Percentiles rank a stretch among this genome's conserved stretches.
These are phyloP conservation scores for Sporothrix brunneoviolacea DNA, from an alignment of 2,329 filamentous ascomycete genomes.

Conservation along the genomic window DNA sequence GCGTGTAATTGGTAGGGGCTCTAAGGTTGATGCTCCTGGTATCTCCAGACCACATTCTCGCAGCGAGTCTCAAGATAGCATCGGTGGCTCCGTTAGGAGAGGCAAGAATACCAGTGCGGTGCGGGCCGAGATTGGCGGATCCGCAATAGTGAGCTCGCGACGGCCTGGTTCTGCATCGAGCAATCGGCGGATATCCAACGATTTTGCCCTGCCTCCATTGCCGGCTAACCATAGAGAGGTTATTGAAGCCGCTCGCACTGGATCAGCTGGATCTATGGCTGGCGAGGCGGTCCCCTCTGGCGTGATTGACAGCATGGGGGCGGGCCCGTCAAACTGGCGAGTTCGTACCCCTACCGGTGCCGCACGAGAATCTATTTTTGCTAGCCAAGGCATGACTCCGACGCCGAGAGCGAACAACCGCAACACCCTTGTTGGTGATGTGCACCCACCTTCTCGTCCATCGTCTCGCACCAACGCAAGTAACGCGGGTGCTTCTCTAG, in stretches of 20 bases:
- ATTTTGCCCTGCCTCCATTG: conserved; percentile 57
- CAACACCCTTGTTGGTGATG: conserved; percentile 32
- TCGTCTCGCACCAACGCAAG: conserved; percentile 23
- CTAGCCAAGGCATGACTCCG: conserved; percentile 37
- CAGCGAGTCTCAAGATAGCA: conserved; percentile 43
- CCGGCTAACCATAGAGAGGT: conserved; percentile 76
- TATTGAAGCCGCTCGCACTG: conserved; percentile 70
- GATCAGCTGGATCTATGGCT: conserved; percentile 35
- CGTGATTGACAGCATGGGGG: background rate
- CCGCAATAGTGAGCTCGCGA: conserved; percentile 26
- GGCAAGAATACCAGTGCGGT: conserved; percentile 29
- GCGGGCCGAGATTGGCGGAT: conserved; percentile 27
- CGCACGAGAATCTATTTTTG: conserved; percentile 2
- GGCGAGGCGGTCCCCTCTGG: conserved; percentile 20
- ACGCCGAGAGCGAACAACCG: conserved; percentile 47
- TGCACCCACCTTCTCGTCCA: conserved; percentile 41
- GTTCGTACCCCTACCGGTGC: conserved; percentile 11
- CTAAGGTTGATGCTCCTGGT: conserved; percentile 27
- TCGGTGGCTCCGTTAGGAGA: conserved; percentile 37
- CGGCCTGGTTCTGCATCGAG: conserved; percentile 72
- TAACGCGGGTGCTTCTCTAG: conserved; percentile 2
- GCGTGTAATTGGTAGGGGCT: background rate
- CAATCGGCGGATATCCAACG: conserved; percentile 35
- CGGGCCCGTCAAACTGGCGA: conserved; percentile 4
- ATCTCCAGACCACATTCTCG: conserved; percentile 32